Percentiles rank a stretch among this genome's conserved stretches.
phyloP scores from a whole-genome alignment of 2,329 filamentous ascomycete species.

The Penicillium vulpinum region DNA sequence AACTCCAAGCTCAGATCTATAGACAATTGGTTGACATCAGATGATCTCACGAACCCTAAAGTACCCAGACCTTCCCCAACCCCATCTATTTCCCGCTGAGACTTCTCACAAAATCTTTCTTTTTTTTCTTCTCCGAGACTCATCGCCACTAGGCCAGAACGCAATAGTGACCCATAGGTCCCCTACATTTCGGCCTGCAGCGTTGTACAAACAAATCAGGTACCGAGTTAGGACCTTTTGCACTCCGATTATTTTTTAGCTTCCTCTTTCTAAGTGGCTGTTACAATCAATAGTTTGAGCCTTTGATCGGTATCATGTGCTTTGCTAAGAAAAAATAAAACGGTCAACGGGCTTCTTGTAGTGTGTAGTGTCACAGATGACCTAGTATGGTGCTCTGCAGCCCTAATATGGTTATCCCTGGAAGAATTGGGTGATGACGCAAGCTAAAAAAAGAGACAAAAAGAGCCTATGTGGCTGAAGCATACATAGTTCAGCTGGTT shows the following conservation, averaged over 20 bases:
- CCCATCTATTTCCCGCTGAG: not conserved
- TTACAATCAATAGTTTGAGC: not conserved
- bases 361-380: conserved; percentile 13
- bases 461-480: not conserved
- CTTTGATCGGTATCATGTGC: conserved; percentile 6
- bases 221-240: conserved; percentile 15
- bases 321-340: not conserved
- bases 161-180: conserved; percentile 12
- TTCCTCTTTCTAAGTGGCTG: not conserved
- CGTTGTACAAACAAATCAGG: conserved; percentile 25
- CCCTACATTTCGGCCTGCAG: conserved; percentile 10
- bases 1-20: not conserved
- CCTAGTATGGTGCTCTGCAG: conserved; percentile 5
- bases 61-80: not conserved
- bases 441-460: not conserved
- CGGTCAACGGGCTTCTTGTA: conserved; percentile 12
- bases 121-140: conserved; percentile 14
- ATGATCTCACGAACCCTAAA: conserved; percentile 12
- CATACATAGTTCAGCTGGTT: not conserved
- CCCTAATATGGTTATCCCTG: conserved; percentile 9
- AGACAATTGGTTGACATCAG: conserved; percentile 2
- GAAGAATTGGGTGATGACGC: conserved; percentile 3
- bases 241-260: not conserved
- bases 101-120: not conserved
- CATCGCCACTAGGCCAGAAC: conserved; percentile 12